A percentile compares a stretch with the other conserved stretches of the same genome.
Evolutionary conservation across 331 rosid genomes (phyloP).

Genomic region (Erythrophleum ivorense): DNA sequence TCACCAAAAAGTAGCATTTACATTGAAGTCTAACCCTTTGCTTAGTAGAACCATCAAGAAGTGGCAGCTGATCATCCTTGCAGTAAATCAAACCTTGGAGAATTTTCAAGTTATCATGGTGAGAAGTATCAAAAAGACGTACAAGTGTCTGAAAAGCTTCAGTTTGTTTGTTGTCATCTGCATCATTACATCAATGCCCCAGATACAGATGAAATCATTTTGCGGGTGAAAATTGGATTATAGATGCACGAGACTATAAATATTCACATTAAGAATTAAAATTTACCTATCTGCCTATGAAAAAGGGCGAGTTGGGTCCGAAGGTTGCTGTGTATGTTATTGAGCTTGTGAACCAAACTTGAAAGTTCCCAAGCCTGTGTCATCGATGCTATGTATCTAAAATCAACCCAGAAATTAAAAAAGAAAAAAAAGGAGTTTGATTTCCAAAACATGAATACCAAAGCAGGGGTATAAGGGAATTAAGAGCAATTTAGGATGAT

Average conservation of each 20-base stretch:
- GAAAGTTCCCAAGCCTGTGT: constrained; percentile 84
- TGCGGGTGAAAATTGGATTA: neutral
- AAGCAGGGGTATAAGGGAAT: neutral
- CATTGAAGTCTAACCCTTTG: constrained; percentile 52
- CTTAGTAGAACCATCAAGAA: constrained; percentile 58
- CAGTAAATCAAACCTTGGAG: constrained; percentile 48
- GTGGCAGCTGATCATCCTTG: constrained; percentile 56
- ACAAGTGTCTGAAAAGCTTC: constrained; percentile 45
- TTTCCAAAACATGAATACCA: neutral
- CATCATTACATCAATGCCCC: constrained; percentile 27
- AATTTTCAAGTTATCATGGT: constrained; percentile 56
- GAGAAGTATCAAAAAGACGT: constrained; percentile 45
- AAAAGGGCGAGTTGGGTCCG: constrained; percentile 55
- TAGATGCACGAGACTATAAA: too few relatives aligned
- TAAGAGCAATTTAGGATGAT: neutral
- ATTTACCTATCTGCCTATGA: constrained; percentile 36
- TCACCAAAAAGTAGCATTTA: neutral
- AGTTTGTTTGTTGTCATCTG: constrained; percentile 57
- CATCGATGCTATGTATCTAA: constrained; percentile 53
- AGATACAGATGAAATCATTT: neutral
- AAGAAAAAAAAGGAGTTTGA: neutral
- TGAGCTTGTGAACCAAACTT: constrained; percentile 70
- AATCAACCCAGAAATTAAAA: neutral
- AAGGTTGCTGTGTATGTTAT: constrained; percentile 64
- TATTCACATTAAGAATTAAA: neutral